Percentiles rank a stretch among this genome's conserved stretches.
Conservation (phyloP, 2,329 filamentous ascomycete species). For the Hansfordia pulvinata region DNA sequence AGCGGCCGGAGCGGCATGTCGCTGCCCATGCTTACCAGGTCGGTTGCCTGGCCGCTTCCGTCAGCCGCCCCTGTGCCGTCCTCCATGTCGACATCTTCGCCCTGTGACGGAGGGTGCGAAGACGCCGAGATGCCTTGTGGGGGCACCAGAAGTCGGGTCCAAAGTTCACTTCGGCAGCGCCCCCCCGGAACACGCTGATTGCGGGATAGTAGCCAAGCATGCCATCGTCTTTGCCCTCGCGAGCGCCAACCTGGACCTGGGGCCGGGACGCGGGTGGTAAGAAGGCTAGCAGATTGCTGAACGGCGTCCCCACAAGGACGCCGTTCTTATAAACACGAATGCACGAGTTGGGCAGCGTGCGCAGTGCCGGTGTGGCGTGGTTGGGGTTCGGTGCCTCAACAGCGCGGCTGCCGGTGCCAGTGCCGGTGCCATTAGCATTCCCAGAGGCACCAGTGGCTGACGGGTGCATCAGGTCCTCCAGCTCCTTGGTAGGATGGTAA, state of each 20-base stretch:
- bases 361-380: slow-evolving; percentile 60
- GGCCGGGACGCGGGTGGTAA: slow-evolving; percentile 78
- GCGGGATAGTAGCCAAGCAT: slow-evolving; percentile 93
- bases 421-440: slow-evolving; percentile 15
- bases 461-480: slow-evolving; percentile 72
- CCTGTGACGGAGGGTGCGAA: too few relatives aligned
- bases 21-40: slow-evolving; percentile 3
- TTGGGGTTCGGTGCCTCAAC: slow-evolving; percentile 54
- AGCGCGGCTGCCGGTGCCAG: slow-evolving; percentile 24
- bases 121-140: slow-evolving; percentile 46
- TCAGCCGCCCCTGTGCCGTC: not conserved
- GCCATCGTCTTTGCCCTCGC: slow-evolving; percentile 85
- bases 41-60: slow-evolving; percentile 2
- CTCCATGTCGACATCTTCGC: slow-evolving; percentile 3
- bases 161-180: slow-evolving; percentile 86
- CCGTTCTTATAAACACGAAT: slow-evolving; percentile 94
- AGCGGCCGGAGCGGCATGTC: slow-evolving; percentile 37
- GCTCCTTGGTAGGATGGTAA: slow-evolving; percentile 74
- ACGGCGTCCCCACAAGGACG: slow-evolving; percentile 70
- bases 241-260: slow-evolving; percentile 56
- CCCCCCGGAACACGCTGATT: slow-evolving; percentile 82
- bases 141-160: slow-evolving; percentile 88
- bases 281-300: slow-evolving; percentile 79
- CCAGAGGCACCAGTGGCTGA: slow-evolving; percentile 33
- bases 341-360: slow-evolving; percentile 73